These are phyloP conservation scores for Mycena vitilis DNA, from an alignment of 768 basidiomycete genomes.

Conservation along the genomic window DNA sequence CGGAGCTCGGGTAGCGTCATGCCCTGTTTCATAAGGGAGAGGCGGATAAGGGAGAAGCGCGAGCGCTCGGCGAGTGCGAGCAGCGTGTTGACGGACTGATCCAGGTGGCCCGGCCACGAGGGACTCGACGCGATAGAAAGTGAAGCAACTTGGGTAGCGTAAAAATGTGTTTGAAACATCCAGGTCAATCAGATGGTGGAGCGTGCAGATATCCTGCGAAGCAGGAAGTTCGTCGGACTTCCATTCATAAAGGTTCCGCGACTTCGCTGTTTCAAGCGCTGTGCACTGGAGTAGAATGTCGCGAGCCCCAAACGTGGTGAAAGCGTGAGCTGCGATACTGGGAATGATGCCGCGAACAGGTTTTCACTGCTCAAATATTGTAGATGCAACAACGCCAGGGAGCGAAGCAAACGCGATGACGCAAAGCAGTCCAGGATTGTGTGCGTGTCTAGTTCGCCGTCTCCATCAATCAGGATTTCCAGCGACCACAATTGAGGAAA, in stretches of 20 bases:
- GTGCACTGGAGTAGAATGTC: neutral
- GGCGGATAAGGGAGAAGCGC: neutral
- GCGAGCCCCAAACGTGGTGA: neutral
- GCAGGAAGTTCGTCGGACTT: neutral
- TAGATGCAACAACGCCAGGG: neutral
- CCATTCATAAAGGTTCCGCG: neutral
- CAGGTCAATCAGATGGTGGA: neutral
- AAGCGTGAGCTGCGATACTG: neutral
- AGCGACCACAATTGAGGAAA: constrained; percentile 7
- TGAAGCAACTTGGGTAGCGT: neutral
- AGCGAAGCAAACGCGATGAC: neutral
- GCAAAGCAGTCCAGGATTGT: neutral
- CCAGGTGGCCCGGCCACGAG: neutral
- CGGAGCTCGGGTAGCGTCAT: neutral
- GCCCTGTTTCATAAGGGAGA: neutral
- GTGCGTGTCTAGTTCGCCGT: neutral
- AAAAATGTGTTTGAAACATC: neutral
- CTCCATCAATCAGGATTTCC: neutral
- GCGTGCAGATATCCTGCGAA: neutral
- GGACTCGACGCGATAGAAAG: neutral
- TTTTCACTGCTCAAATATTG: neutral
- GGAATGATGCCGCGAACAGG: neutral
- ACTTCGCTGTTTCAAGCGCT: neutral
- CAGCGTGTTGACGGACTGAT: neutral
- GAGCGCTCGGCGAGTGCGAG: neutral